These are phyloP conservation scores for Lolium perenne DNA, from an alignment of 176 grass and related monocot genomes.

Conservation along the genomic window DNA sequence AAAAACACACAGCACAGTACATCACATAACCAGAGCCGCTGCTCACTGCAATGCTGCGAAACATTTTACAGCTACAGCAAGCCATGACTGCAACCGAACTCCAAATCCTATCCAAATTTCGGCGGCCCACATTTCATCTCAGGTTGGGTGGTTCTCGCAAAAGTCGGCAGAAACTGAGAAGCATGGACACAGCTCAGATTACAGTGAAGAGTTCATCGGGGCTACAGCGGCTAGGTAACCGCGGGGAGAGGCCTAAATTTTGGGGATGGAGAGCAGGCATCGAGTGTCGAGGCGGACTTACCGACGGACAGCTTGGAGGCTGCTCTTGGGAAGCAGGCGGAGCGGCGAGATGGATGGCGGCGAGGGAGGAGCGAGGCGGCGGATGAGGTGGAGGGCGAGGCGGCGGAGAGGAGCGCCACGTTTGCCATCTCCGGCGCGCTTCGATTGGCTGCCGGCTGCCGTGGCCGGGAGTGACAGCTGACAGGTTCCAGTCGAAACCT, in stretches of 20 bases:
- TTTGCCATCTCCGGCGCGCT: slow-evolving; percentile 33
- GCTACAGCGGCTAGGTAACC: neutral
- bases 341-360: slow-evolving; percentile 20
- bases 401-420: slow-evolving; percentile 43
- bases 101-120: neutral
- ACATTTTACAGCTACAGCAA: neutral
- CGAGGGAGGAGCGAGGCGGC: slow-evolving; percentile 23
- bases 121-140: neutral
- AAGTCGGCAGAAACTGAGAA: neutral
- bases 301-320: slow-evolving; percentile 31
- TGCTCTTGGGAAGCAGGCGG: neutral
- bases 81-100: neutral
- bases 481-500: neutral
- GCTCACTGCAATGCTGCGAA: neutral
- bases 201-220: neutral
- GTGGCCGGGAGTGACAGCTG: slow-evolving; percentile 3
- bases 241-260: neutral
- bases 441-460: slow-evolving; percentile 19
- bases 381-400: slow-evolving; percentile 34
- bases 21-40: neutral
- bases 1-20: too few relatives aligned
- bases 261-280: neutral
- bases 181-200: neutral
- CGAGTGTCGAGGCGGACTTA: slow-evolving; percentile 29
- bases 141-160: neutral